Percentiles rank a stretch among this genome's conserved stretches.
Evolutionary conservation across 257 asterid species (phyloP).

Genomic region (Nicotiana paniculata): DNA sequence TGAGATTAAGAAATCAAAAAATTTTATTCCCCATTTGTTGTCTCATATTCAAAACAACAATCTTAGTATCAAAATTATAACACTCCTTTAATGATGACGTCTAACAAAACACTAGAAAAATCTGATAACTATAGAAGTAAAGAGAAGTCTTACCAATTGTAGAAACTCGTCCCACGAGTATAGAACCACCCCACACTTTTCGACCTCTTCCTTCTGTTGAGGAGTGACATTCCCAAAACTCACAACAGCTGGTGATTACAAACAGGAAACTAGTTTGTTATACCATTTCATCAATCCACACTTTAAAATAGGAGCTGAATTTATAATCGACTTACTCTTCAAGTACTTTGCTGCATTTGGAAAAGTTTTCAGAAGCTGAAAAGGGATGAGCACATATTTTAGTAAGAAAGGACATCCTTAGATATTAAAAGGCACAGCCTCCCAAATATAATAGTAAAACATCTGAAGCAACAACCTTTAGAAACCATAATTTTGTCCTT

Average conservation of each 20-base stretch:
- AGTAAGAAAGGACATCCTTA: slow-evolving; percentile 16
- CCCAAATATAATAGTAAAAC: background rate
- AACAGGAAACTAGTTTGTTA: background rate
- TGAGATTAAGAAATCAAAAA: background rate
- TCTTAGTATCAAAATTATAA: background rate
- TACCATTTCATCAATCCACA: background rate
- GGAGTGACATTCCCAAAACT: slow-evolving; percentile 78
- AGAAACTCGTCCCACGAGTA: slow-evolving; percentile 20
- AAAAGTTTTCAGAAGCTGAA: slow-evolving; percentile 79
- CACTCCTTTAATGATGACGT: background rate
- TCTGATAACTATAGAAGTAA: background rate
- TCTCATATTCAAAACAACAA: background rate
- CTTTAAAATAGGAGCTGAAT: background rate
- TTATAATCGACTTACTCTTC: slow-evolving; percentile 51
- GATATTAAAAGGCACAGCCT: background rate
- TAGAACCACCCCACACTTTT: slow-evolving; percentile 27
- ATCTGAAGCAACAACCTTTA: background rate
- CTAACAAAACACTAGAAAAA: background rate
- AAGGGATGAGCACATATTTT: slow-evolving; percentile 18
- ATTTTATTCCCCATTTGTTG: background rate
- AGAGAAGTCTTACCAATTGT: slow-evolving; percentile 10
- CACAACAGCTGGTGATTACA: slow-evolving; percentile 51
- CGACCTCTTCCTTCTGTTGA: slow-evolving; percentile 64
- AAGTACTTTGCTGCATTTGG: slow-evolving; percentile 59
- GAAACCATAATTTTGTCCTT: background rate